Base-by-base conservation (phyloP, 148 eudicot genomes). In the Tetragonia tetragonoides region DNA sequence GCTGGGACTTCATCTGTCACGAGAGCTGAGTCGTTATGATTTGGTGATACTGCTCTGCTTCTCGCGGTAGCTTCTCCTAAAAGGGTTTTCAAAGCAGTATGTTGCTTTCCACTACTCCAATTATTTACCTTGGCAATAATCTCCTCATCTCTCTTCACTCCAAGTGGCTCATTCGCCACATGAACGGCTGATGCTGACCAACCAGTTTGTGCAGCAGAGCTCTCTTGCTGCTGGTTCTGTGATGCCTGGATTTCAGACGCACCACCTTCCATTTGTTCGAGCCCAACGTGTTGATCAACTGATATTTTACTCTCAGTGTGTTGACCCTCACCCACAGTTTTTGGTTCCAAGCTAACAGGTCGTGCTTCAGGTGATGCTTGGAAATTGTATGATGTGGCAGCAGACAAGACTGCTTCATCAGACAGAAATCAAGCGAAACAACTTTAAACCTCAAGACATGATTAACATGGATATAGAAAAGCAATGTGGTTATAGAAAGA, bases 51-150 rank as follows among this genome's bases (percentile, higher is more conserved):
- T 49, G 63, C 79, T 70, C 78, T 71, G 47, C 81, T 84, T 74
- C 72, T 70, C 14, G 77, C 80, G 21, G 70, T 82, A 64, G 90
- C 90, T 81, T 92, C 92, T 73, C 84, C 88, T 46, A 92, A 72
- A 63, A 90, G 92, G 81, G 71, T 87, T 81, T 92, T 90, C 78
- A 92, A 75, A 49, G 90, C 87, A 72, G 80, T 82, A 71, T 85
- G 91, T 65, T 90, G 87, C 57, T 84, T 88, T 38, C 75, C 89
- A 0, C 83, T 72, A 78, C 81, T 82, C 97, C 89, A 84, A 56
- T 83, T 85, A 47, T 90, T 79, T 23, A 88, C 97, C 81, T 89
- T 90, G 34, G 88, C 91, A 16, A 90, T 85, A 4, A 86, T 85
- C 81, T 90, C 94, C 79, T 90, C 91, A 17, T 84, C 85, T 72